Conservation (phyloP, 2,329 filamentous ascomycete species). For the Colletotrichum kahawae region DNA sequence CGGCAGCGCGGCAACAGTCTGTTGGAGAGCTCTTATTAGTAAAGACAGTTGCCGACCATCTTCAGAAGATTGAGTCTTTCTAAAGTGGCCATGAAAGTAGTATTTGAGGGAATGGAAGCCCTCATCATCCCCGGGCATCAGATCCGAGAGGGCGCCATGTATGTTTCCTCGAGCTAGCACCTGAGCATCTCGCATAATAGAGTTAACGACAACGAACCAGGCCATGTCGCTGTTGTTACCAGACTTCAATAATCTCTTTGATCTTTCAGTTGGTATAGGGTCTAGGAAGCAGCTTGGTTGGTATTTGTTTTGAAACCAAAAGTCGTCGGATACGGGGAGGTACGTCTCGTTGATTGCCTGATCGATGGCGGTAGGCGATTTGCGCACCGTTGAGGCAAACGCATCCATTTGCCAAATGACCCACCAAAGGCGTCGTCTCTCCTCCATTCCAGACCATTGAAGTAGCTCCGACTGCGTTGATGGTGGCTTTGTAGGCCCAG, state of each 20-base stretch:
- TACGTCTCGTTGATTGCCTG: not conserved
- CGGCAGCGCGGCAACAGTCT: not conserved
- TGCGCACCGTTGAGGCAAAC: not conserved
- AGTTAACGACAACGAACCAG: not conserved
- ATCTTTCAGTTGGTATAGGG: not conserved
- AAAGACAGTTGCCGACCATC: not conserved
- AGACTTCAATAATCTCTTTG: not conserved
- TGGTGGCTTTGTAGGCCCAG: not conserved
- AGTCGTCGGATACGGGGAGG: not conserved
- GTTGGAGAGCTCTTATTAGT: not conserved
- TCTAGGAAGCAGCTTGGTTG: not conserved
- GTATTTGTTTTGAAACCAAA: not conserved
- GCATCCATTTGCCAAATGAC: not conserved
- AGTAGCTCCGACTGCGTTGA: not conserved
- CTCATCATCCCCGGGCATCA: not conserved
- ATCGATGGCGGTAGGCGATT: not conserved
- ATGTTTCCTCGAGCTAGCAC: not conserved
- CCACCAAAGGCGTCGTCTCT: not conserved
- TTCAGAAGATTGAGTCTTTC: not conserved
- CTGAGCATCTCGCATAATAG: not conserved
- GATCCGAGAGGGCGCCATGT: not conserved
- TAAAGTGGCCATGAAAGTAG: not conserved
- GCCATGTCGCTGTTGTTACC: not conserved
- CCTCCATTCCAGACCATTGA: not conserved
- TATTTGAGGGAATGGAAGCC: not conserved